Evolutionary conservation across 192 early-diverging fungal species (phyloP).

Genomic region (Jimgerdemannia lactiflua): DNA sequence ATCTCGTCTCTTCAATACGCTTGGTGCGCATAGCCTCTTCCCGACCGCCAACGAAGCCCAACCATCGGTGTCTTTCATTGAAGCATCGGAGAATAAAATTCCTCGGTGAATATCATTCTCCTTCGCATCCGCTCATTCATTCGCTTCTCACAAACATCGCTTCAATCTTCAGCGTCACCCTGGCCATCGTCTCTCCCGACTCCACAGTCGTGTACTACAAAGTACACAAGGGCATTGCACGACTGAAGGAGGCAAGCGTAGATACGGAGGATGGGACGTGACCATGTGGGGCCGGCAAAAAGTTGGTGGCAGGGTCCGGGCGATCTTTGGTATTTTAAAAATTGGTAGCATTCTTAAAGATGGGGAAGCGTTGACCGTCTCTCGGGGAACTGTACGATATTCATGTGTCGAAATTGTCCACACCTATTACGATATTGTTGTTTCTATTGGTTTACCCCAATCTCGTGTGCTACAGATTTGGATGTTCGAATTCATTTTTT

Average conservation of each 20-base stretch:
- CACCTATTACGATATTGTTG: too few species aligned
- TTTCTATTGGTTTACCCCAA: too few species aligned
- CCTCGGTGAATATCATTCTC: neutral
- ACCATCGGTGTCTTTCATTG: neutral
- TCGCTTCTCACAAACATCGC: neutral
- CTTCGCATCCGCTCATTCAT: too few species aligned
- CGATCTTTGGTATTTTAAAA: too few species aligned
- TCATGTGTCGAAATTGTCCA: too few species aligned
- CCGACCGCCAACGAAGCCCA: neutral
- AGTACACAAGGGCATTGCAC: conserved; percentile 12
- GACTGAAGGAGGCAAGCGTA: neutral
- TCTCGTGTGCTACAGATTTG: too few species aligned
- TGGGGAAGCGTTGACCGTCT: too few species aligned
- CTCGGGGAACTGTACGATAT: too few species aligned
- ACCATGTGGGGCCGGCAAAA: too few species aligned
- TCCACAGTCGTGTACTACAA: conserved; percentile 21
- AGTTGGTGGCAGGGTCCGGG: too few species aligned
- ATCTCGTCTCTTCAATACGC: neutral
- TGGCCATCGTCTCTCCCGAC: conserved; percentile 14
- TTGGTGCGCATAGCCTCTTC: neutral
- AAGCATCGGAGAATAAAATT: neutral
- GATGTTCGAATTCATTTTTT: too few species aligned
- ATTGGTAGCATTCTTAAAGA: too few species aligned
- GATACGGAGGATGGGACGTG: neutral
- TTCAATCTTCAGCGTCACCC: conserved; percentile 6